Base-by-base conservation (phyloP, 2,329 filamentous ascomycete genomes). In the Aspergillus cejpii region DNA sequence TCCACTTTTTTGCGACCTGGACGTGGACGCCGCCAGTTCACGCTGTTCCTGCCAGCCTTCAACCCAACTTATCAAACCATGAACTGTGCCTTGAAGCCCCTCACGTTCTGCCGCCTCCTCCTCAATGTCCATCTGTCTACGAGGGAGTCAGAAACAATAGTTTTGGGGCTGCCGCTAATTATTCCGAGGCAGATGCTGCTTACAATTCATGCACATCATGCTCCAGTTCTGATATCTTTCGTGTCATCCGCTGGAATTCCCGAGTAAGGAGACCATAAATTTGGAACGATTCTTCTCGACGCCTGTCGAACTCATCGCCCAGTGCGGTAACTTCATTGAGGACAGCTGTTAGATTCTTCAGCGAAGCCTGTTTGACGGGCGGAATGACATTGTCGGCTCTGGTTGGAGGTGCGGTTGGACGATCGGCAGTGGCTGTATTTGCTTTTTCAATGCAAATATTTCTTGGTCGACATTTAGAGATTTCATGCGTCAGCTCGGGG, bases 211-310 rank as follows among this genome's bases (percentile, higher is more conserved):
- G 58, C 34, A 84, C 69, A 34, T 78, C 75, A 28, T 72, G 72
- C 55, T 84, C 79, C 11, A 85, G 70, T 46, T 78, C 75, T 19
- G 79, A 69, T 45, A 84, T 79, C 41, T 75, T 75, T 51, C 79
- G 70, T 33, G 76, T 74, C 40, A 81, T 74, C 28, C 70, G 71
- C 58, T 83, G 76, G 45, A 78, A 74, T 48, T 79, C 74, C 33
- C 74, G 74, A 41, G 80, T 72, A 17, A 84, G 74, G 24, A 84
- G 63, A 19, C 72, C 72, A 56, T 84, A 80, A 45, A 85, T 81
- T 52, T 83, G 79, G 71, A 80, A 53, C 3, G 58, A 55, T 45
- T 68, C 59, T 23, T 43, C 37, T 37, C 48, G 70, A 50, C 54
- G 56, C 43, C 51, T 43, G 21, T 54, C 45, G 10, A 66, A 39